Conservation (phyloP, 257 asterid genomes). For the Anisodus acutangulus region DNA sequence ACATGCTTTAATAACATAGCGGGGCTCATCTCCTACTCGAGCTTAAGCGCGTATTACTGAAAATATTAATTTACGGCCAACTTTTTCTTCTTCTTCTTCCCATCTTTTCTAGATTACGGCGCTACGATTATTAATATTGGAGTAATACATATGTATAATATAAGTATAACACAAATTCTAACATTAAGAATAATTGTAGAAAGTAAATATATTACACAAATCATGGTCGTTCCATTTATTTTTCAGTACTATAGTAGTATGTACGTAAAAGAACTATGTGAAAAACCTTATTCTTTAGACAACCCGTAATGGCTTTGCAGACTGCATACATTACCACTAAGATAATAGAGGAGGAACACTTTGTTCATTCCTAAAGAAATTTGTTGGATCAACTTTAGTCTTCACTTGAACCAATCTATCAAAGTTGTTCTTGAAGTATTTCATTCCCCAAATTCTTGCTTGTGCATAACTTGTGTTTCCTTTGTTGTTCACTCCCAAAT, state of each 20-base stretch:
- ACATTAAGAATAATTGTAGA: neutral
- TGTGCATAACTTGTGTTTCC: slow-evolving; percentile 7
- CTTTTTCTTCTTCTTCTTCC: no score
- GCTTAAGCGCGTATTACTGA: no score
- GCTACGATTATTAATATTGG: no score
- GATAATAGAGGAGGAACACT: slow-evolving; percentile 9
- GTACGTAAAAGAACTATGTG: neutral
- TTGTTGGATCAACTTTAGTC: slow-evolving; percentile 8
- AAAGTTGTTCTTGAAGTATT: slow-evolving; percentile 13
- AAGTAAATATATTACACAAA: neutral
- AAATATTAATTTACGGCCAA: no score
- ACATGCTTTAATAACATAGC: no score
- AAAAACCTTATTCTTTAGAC: neutral
- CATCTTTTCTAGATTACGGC: no score
- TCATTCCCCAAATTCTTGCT: neutral
- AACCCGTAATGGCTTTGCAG: neutral
- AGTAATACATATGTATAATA: neutral
- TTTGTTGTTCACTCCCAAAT: slow-evolving; percentile 11
- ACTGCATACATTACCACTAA: neutral
- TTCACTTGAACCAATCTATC: slow-evolving; percentile 20
- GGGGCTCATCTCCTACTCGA: no score
- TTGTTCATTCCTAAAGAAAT: slow-evolving; percentile 27
- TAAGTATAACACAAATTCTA: neutral
- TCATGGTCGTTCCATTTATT: neutral
- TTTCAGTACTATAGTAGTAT: neutral